Conservation (phyloP, 1,284 basidiomycete genomes). For the Papiliotrema fonsecae region DNA sequence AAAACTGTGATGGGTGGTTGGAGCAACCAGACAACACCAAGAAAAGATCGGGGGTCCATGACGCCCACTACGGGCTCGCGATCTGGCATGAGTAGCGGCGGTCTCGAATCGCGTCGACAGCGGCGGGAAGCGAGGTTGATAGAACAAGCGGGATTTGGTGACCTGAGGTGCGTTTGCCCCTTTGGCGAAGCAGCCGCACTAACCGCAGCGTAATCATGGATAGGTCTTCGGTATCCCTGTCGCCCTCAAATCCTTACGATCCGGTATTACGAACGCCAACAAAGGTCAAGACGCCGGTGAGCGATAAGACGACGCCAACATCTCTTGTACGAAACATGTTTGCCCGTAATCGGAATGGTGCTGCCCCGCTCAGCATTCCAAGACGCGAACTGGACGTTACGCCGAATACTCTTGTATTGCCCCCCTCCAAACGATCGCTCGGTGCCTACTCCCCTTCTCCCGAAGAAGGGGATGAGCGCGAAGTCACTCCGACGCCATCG, state of each 20-base stretch:
- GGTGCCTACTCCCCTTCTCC: slow-evolving; percentile 12
- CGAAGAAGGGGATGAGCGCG: slow-evolving; percentile 10
- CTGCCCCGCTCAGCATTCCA: slow-evolving; percentile 19
- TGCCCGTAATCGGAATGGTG: slow-evolving; percentile 18
- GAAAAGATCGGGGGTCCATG: slow-evolving; percentile 8
- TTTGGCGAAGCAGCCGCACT: background rate
- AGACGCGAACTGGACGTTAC: slow-evolving; percentile 5
- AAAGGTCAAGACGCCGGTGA: slow-evolving; percentile 24
- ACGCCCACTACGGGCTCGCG: slow-evolving; percentile 15
- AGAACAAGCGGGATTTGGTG: slow-evolving; percentile 39
- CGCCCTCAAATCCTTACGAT: slow-evolving; percentile 31
- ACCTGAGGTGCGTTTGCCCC: slow-evolving; percentile 27
- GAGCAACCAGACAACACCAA: slow-evolving; percentile 18
- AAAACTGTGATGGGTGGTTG: slow-evolving; percentile 21
- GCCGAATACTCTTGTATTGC: slow-evolving; percentile 28
- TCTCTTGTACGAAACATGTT: slow-evolving; percentile 40
- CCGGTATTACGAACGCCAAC: slow-evolving; percentile 24
- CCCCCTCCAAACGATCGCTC: slow-evolving; percentile 19
- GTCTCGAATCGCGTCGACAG: slow-evolving; percentile 12
- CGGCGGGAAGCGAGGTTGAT: slow-evolving; percentile 18
- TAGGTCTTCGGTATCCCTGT: slow-evolving; percentile 29
- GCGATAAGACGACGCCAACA: slow-evolving; percentile 26
- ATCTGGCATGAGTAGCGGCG: slow-evolving; percentile 1
- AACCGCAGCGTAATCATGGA: slow-evolving; percentile 32
- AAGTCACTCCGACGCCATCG: slow-evolving; percentile 9